Evolutionary conservation across 139 green algal genomes (phyloP), one percentile per base, ranked within the genome.

Genomic region (Chlamydomonas eustigma): DNA sequence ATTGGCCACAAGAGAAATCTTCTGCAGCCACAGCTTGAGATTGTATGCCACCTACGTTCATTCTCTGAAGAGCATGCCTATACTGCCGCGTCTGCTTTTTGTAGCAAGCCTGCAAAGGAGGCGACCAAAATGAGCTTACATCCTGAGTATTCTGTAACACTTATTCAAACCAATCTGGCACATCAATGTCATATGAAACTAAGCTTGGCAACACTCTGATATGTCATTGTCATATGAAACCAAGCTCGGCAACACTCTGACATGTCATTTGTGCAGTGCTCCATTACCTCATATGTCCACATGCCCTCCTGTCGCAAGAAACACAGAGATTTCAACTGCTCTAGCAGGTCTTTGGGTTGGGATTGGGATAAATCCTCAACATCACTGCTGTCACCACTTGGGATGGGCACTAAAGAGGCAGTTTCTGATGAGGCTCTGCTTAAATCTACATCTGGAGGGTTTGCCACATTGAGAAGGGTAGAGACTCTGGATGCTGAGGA

Each of bases 281-380:
- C n/a, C n/a, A n/a, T 8, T 70, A 72, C 65, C 86, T 97, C 92
- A 74, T 97, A 97, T 6, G 90, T 96, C 93, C 93, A 97, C 80
- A 91, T 91, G 8, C 90, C 92, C 66, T 97, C 92, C 8, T 93
- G 50, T 1, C 86, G 84, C 52, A 92, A 93, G 37, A 90, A 75
- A 64, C 86, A 91, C 18, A 75, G 37, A 1, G 31, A 44, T 37
- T 64, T 36, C 12, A 82, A 34, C 8, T 66, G 8, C 1, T 82
- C 77, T 2, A 82, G 33, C 25, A 82, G 64, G 38, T 78, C 71
- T 24, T 71, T 72, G 0, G 77, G 77, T 1, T 71, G 70, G 18
- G 32, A 33, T 18, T n/a, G 33, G 8, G 28, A 12, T n/a, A 34
- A 28, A 8, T 12, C 65, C 24, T 72, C 34, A 33, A 31, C 31